Conservation (phyloP, 176 grass and related monocot genomes). For the Areca catechu region DNA sequence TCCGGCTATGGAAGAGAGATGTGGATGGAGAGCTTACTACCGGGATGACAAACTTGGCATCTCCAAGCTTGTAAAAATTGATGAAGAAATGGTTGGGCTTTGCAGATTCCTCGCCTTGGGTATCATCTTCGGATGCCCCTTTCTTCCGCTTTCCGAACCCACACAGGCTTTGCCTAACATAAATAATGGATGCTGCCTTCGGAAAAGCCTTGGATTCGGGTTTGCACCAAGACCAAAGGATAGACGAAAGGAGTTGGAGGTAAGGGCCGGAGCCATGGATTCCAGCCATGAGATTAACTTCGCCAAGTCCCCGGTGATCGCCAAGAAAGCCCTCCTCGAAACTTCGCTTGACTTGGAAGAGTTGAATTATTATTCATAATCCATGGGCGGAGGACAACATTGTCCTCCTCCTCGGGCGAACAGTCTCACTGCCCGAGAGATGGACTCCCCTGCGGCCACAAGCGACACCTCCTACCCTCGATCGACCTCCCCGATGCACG, state of each 20-base stretch:
- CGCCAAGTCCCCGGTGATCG: no score
- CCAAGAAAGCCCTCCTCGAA: no score
- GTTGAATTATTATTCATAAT: no score
- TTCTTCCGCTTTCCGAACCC: slow-evolving; percentile 33
- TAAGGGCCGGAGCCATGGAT: slow-evolving; percentile 80
- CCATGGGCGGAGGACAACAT: no score
- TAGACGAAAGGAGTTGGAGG: slow-evolving; percentile 72
- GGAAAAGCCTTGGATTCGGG: background rate
- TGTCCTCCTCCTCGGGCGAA: no score
- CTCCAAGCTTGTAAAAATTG: slow-evolving; percentile 47
- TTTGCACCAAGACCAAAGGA: slow-evolving; percentile 21
- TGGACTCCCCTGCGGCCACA: no score
- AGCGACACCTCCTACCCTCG: no score
- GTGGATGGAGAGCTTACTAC: slow-evolving; percentile 31
- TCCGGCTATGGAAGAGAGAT: slow-evolving; percentile 29
- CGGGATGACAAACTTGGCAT: slow-evolving; percentile 50
- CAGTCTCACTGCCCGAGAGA: no score
- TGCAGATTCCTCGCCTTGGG: background rate
- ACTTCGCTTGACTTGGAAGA: no score
- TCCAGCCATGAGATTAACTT: no score
- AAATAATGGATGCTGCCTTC: slow-evolving; percentile 22
- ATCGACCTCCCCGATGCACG: no score
- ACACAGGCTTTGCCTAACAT: slow-evolving; percentile 29
- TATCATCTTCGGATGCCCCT: slow-evolving; percentile 3
- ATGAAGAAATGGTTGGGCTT: slow-evolving; percentile 24